Conservation (phyloP, 225 moss, liverwort and hornwort species). For the Rhytidiadelphus loreus region DNA sequence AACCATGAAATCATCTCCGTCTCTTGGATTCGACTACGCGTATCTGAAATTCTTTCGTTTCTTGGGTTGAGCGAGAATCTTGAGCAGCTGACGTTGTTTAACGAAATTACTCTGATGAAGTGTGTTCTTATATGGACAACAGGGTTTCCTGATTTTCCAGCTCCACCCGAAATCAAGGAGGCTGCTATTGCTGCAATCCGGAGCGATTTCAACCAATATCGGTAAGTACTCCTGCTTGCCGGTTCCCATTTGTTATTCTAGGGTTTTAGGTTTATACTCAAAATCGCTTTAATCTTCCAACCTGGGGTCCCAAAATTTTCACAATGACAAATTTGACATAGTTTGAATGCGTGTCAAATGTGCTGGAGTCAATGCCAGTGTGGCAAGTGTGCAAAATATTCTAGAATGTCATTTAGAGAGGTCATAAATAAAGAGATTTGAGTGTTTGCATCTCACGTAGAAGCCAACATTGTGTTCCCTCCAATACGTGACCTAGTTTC, state of each 20-base stretch:
- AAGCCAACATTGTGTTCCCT: not conserved
- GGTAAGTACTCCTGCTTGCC: constrained; percentile 20
- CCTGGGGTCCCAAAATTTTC: not conserved
- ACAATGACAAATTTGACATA: not conserved
- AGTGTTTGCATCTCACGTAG: not conserved
- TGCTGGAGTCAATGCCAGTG: not conserved
- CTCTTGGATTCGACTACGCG: not conserved
- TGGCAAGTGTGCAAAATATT: not conserved
- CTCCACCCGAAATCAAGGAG: constrained; percentile 62
- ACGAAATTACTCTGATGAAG: not conserved
- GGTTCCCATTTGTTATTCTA: not conserved
- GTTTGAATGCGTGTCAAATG: not conserved
- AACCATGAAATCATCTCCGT: not conserved
- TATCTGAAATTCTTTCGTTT: not conserved
- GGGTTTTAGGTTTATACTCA: not conserved
- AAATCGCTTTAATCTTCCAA: not conserved
- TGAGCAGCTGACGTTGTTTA: not conserved
- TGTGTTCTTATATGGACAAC: not conserved
- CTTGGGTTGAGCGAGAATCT: not conserved
- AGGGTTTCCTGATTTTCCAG: constrained; percentile 96
- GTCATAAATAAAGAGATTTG: not conserved
- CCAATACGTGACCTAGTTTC: not conserved
- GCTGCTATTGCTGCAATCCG: constrained; percentile 72
- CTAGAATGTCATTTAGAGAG: not conserved
- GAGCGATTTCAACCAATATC: constrained; percentile 72